Evolutionary conservation across 2,329 filamentous ascomycete genomes (phyloP).

Genomic region (Claviceps fusiformis): DNA sequence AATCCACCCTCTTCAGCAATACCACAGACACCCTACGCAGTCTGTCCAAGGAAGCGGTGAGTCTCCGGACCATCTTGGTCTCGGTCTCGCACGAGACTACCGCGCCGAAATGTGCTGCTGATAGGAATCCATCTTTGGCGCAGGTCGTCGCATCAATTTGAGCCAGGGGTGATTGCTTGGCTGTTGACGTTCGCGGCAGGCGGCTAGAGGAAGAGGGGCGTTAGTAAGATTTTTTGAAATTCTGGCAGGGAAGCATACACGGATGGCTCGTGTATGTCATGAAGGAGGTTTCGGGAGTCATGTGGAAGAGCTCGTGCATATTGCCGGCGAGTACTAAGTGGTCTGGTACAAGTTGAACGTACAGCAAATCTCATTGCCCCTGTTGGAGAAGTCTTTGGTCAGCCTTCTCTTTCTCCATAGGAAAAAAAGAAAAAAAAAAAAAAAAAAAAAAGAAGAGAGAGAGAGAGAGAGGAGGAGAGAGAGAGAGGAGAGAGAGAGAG

Average conservation of each 20-base stretch:
- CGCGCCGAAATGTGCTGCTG: constrained; percentile 17
- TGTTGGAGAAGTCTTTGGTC: constrained; percentile 7
- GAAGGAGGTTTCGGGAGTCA: background rate
- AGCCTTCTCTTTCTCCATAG: too few relatives aligned
- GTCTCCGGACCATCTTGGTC: too few relatives aligned
- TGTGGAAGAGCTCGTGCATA: background rate
- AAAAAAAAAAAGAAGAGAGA: too few relatives aligned
- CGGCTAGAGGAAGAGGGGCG: constrained; percentile 14
- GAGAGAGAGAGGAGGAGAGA: too few relatives aligned
- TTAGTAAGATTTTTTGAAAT: constrained; percentile 13
- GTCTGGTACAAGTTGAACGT: constrained; percentile 12
- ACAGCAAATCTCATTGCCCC: constrained; percentile 32
- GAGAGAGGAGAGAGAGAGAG: too few relatives aligned
- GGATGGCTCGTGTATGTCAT: background rate
- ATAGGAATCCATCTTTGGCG: constrained; percentile 15
- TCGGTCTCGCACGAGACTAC: too few relatives aligned
- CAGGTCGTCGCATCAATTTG: constrained; percentile 23
- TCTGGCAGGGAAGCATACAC: too few relatives aligned
- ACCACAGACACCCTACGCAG: too few relatives aligned
- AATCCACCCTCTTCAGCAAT: too few relatives aligned
- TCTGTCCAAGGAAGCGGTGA: too few relatives aligned
- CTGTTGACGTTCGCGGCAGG: constrained; percentile 25
- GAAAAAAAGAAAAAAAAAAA: too few relatives aligned
- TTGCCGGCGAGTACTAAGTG: background rate
- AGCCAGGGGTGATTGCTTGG: constrained; percentile 25